phyloP scores from a whole-genome alignment of 345 rosid species.

The Gossypium ekmanianum region DNA sequence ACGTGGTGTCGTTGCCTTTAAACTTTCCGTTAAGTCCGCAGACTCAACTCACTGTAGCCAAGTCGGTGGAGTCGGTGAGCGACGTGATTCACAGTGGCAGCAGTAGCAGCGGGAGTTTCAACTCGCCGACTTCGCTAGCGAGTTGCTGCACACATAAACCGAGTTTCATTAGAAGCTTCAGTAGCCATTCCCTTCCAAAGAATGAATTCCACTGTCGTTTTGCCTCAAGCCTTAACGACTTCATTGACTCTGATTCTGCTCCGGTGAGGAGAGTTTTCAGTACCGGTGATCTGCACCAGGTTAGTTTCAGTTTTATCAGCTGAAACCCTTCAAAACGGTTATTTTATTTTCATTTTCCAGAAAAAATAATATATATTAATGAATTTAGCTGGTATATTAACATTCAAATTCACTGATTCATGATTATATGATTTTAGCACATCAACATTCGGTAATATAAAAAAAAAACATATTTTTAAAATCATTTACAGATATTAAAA shows the following conservation, averaged over 20 bases:
- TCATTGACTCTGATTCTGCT: slow-evolving; percentile 41
- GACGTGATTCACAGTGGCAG: slow-evolving; percentile 34
- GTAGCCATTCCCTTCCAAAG: slow-evolving; percentile 53
- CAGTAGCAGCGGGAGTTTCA: slow-evolving; percentile 48
- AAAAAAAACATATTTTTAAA: too few species aligned
- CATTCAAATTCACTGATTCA: too few species aligned
- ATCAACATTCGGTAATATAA: too few species aligned
- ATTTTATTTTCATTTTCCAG: too few species aligned
- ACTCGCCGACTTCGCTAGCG: slow-evolving; percentile 57
- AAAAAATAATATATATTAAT: too few species aligned
- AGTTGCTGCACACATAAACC: slow-evolving; percentile 35
- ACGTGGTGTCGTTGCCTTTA: slow-evolving; percentile 21
- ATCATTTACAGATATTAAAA: too few species aligned
- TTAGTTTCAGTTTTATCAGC: slow-evolving; percentile 17
- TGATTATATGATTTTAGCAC: too few species aligned
- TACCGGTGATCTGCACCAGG: slow-evolving; percentile 70
- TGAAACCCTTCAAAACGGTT: too few species aligned
- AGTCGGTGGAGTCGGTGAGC: slow-evolving; percentile 19
- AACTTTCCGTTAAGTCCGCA: slow-evolving; percentile 26
- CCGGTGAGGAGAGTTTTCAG: slow-evolving; percentile 76
- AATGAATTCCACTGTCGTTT: slow-evolving; percentile 38
- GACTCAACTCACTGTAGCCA: slow-evolving; percentile 22
- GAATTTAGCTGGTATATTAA: too few species aligned
- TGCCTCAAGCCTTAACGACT: slow-evolving; percentile 27
- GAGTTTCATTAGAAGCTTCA: slow-evolving; percentile 47